Evolutionary conservation across 169 alveolate species (phyloP), one percentile per base, ranked within the genome.

Genomic region (Neospora caninum): DNA sequence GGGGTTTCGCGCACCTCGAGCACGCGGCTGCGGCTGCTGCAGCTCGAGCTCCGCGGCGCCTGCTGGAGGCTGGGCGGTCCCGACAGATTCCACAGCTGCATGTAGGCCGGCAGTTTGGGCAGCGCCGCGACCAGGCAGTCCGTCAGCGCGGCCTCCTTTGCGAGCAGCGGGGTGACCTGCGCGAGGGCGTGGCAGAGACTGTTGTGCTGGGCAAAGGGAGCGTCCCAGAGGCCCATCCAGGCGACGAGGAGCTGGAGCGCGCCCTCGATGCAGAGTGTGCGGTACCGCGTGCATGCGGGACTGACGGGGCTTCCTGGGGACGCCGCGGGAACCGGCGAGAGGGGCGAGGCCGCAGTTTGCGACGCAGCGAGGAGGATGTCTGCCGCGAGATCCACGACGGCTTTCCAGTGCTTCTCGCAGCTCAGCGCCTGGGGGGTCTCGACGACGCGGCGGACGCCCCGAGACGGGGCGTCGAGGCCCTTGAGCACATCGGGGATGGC

Each of bases 111-210:
- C 53, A 91, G 39, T 4, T 80, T 82, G 10, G 88, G 94, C 0
- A 91, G 78, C 13, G 94, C 94, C 38, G 94, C 94, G 54, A 91
- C 94, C 6, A 91, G 80, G 67, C 94, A 91, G 54, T 91, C 94
- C 34, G 94, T 91, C n/a, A 73, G 34, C n/a, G 80, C 88, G 2
- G 80, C 29, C 1, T 34, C 54, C 20, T 43, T n/a, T 0, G 58
- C 53, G 6, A 70, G 64, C 31, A 38, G 73, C 22, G 73, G n/a
- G 0, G 70, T 34, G 82, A 41, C 54, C 18, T 39, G 22, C 34
- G 78, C 88, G 22, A 91, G 84, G 10, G 94, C 83, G 29, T 27
- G 36, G 38, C 94, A 91, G 31, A 91, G 94, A 25, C 10, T 58
- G 1, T 0, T 54, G 36, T 39, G 88, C 70, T 49, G 88, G 20